Evolutionary conservation across 1,284 basidiomycete species (phyloP), one percentile per base, ranked within the genome.

Genomic region (Sanghuangporus baumii): DNA sequence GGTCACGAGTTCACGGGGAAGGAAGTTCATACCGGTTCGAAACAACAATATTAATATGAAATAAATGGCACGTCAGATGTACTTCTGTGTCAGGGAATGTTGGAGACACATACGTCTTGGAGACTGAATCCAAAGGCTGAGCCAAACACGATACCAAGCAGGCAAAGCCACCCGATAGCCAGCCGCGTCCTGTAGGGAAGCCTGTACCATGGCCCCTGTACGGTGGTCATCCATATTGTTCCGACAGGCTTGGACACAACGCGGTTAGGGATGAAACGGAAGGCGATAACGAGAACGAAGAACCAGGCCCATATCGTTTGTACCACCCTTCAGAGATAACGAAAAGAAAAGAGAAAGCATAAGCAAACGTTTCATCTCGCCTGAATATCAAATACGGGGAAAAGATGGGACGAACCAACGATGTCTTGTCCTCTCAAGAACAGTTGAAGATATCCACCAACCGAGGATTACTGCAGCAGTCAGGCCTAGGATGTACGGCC

Each of bases 301-400:
- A 84, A 84, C 91, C 91, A 93, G 3, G 91, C 88, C 69, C 87
- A 89, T 51, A 92, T 56, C 0, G 89, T 89, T 73, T 91, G 89
- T 6, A 89, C 86, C 66, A 93, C 82, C 89, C 89, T 86, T 56
- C 12, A 23, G 59, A 54, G 36, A 46, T 16, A 46, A 46, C 7
- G 7, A 18, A 7, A 46, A 14, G 14, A n/a, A 18, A 16, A 41
- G 11, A 41, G 11, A 41, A 11, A n/a, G 23, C 37, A 4, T 20
- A 12, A 6, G 60, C 57, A 62, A 63, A 51, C 8, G 55, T 37
- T 57, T 20, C 51, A 57, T 48, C 43, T 20, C 61, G 52, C 38
- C 64, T 68, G 61, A 73, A 67, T 59, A 18, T 6, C 62, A 43
- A 55, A 43, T 58, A 23, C 63, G 47, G 26, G 18, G 57, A 54